Evolutionary conservation across 1,284 basidiomycete genomes (phyloP).

Genomic region (Trametes polyzona): DNA sequence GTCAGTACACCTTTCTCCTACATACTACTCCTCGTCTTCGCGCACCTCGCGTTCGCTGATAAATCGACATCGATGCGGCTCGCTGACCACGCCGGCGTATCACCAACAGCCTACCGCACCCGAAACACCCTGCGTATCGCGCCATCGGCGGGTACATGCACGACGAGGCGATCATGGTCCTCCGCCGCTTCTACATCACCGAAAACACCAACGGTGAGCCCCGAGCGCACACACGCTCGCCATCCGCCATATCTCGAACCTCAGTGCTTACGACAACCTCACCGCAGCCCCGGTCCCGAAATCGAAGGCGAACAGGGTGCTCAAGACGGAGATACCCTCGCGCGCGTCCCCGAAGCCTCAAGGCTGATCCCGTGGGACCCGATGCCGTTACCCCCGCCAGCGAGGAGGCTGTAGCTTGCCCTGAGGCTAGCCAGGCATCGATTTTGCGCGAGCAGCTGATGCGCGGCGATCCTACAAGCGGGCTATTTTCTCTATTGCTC

Average conservation of each 20-base stretch:
- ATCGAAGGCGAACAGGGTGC: constrained; percentile 70
- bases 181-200: constrained; percentile 94
- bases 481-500: no score
- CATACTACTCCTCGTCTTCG: neutral
- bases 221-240: neutral
- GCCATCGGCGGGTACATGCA: constrained; percentile 85
- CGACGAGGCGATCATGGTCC: constrained; percentile 94
- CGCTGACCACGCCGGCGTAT: no score
- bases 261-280: neutral
- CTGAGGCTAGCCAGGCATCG: no score
- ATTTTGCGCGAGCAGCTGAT: no score
- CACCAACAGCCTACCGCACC: constrained; percentile 68
- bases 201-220: constrained; percentile 89
- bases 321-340: constrained; percentile 73
- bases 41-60: no score
- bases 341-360: constrained; percentile 18
- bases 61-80: no score
- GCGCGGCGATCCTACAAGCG: no score
- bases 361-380: neutral
- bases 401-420: neutral
- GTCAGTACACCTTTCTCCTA: constrained; percentile 3
- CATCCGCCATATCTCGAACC: neutral
- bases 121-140: constrained; percentile 74
- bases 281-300: constrained; percentile 73
- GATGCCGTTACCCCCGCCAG: neutral